Percentiles rank a stretch among this genome's conserved stretches.
These are phyloP conservation scores for Colletotrichum liriopes DNA, from an alignment of 2,329 filamentous ascomycete genomes.

Conservation along the genomic window DNA sequence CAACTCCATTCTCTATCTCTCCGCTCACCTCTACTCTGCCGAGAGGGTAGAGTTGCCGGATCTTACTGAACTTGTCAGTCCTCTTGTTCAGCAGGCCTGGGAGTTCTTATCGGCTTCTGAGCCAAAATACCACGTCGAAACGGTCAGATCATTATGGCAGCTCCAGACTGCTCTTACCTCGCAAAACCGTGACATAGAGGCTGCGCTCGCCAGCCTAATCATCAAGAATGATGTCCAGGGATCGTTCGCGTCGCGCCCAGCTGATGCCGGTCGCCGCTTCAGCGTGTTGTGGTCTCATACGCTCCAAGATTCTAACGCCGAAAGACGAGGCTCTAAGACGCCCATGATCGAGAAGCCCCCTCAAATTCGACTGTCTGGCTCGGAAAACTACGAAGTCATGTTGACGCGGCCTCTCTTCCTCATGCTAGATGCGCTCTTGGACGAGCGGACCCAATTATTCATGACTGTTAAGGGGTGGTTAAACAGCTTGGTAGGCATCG, in stretches of 20 bases:
- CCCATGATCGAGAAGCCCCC: slow-evolving; percentile 53
- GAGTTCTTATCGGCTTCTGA: slow-evolving; percentile 83
- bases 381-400: slow-evolving; percentile 79
- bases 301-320: slow-evolving; percentile 66
- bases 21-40: slow-evolving; percentile 69
- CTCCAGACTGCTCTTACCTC: slow-evolving; percentile 81
- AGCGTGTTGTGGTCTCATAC: slow-evolving; percentile 87
- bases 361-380: slow-evolving; percentile 64
- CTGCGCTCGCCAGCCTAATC: slow-evolving; percentile 80
- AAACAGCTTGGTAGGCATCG: slow-evolving; percentile 74
- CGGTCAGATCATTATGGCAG: slow-evolving; percentile 88
- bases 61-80: slow-evolving; percentile 74
- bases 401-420: slow-evolving; percentile 86
- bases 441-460: slow-evolving; percentile 81
- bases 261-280: slow-evolving; percentile 79
- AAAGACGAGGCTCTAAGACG: slow-evolving; percentile 59
- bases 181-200: slow-evolving; percentile 83
- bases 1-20: slow-evolving; percentile 72
- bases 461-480: slow-evolving; percentile 88
- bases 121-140: slow-evolving; percentile 95
- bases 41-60: slow-evolving; percentile 67
- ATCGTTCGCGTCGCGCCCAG: slow-evolving; percentile 63
- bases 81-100: slow-evolving; percentile 84
- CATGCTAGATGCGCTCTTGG: slow-evolving; percentile 82
- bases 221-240: slow-evolving; percentile 67